A percentile compares a stretch with the other conserved stretches of the same genome.
Conservation (phyloP, 192 early-diverging fungal species). For the Backusella psychrophila region DNA sequence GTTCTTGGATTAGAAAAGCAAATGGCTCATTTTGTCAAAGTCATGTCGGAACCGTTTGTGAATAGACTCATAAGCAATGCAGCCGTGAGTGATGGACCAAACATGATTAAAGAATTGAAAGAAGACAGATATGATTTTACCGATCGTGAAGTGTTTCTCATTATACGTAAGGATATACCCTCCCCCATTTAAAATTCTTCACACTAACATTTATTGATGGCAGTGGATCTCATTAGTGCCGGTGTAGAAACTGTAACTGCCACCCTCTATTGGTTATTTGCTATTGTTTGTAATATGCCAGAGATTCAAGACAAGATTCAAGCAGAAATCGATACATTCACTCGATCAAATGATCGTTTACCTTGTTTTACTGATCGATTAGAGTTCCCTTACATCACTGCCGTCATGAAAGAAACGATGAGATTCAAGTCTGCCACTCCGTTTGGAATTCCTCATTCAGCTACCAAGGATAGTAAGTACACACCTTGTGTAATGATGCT, state of each 20-base stretch:
- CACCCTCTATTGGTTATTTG: background rate
- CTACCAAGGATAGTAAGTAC: constrained; percentile 15
- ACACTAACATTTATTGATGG: background rate
- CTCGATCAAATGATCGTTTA: background rate
- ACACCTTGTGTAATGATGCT: no score
- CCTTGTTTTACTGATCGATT: background rate
- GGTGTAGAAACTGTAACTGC: background rate
- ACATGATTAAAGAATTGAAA: background rate
- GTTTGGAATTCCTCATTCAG: constrained; percentile 8
- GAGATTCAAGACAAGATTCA: constrained; percentile 14
- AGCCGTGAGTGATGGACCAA: background rate
- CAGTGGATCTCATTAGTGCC: background rate
- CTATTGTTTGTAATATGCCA: constrained; percentile 6
- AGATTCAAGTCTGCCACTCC: background rate
- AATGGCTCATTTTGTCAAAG: background rate
- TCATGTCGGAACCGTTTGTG: background rate
- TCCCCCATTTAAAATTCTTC: background rate
- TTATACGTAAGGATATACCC: background rate
- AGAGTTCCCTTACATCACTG: constrained; percentile 13
- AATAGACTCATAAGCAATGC: background rate
- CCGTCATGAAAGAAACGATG: constrained; percentile 12
- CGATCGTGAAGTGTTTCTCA: background rate
- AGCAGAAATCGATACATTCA: constrained; percentile 11
- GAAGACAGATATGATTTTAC: background rate
- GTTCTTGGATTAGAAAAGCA: background rate